Base-by-base conservation (phyloP, 2,329 filamentous ascomycete species). In the Botryotinia globosa region DNA sequence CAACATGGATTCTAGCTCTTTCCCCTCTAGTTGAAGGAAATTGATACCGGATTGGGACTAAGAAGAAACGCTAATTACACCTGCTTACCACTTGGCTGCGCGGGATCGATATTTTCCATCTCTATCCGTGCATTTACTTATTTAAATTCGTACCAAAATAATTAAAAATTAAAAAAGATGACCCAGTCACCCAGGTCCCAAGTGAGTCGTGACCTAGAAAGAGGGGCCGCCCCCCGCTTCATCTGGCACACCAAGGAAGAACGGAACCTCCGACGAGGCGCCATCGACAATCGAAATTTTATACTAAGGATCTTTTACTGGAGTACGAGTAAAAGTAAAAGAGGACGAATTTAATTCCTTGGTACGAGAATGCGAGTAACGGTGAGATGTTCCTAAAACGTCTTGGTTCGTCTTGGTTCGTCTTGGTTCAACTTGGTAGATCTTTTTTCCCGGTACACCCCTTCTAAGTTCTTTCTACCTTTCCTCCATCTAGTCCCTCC, bases 51-150 rank as follows among this genome's bases (percentile, higher is more conserved):
- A 64, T 64, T 45, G 51, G 44, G 62, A 22, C 12, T 64, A 14
- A n/a, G 25, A 12, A 25, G 51, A 9, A 54, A 29, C 25, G 59
- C n/a, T 44, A 63, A 44, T 56, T 16, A 29, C 25, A 18, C 3
- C 51, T 54, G 12, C 29, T 4, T 2, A 22, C 8, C n/a, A 65
- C 42, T 65, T 54, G 48, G 45, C 48, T 20, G 45, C 64, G 64
- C 64, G 64, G 64, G 64, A 67, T 67, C 34, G 45, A 67, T 67
- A 8, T 54, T 42, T 56, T 44, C 64, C 64, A 54, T 67, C 64
- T 54, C 25, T 16, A 54, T 67, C 64, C 48, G 64, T 67, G 64
- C 64, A 67, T 54, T n/a, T n/a, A n/a, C n/a, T n/a, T n/a, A n/a
- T n/a, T 48, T 9, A 29, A 56, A 39, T 39, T 34, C 48, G 16